A percentile compares a stretch with the other conserved stretches of the same genome.
Conservation (phyloP, 2,329 filamentous ascomycete genomes). For the Diaporthe velutina region DNA sequence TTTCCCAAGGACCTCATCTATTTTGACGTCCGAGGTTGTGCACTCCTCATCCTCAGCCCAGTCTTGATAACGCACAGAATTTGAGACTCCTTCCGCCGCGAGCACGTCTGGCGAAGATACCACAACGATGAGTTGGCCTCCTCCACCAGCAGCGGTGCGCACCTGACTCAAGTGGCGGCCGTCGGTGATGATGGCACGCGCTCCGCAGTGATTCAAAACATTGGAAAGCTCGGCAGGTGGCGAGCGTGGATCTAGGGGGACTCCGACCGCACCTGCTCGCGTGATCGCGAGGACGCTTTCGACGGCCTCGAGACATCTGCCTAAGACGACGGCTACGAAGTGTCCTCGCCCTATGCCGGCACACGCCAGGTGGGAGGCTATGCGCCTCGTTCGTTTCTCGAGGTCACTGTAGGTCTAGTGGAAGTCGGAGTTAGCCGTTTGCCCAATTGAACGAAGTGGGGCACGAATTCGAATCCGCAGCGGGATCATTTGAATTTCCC, state of each 20-base stretch:
- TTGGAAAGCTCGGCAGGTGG: constrained; percentile 5
- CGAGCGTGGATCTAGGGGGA: constrained; percentile 18
- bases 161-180: constrained; percentile 9
- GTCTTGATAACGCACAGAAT: neutral
- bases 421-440: neutral
- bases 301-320: constrained; percentile 25
- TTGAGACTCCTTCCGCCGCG: neutral
- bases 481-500: too few relatives aligned
- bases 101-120: neutral
- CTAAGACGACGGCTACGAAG: constrained; percentile 8
- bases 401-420: constrained; percentile 21
- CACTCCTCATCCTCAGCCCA: neutral
- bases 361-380: neutral
- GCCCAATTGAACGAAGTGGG: neutral
- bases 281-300: constrained; percentile 24
- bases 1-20: neutral
- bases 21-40: neutral
- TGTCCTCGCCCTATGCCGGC: constrained; percentile 1
- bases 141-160: neutral
- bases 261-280: constrained; percentile 18
- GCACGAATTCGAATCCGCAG: too few relatives aligned
- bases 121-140: neutral
- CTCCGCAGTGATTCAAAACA: neutral
- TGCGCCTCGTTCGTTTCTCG: neutral
- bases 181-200: constrained; percentile 12